These are phyloP conservation scores for Tuber indicum DNA, from an alignment of 495 filamentous ascomycete genomes.

Conservation along the genomic window DNA sequence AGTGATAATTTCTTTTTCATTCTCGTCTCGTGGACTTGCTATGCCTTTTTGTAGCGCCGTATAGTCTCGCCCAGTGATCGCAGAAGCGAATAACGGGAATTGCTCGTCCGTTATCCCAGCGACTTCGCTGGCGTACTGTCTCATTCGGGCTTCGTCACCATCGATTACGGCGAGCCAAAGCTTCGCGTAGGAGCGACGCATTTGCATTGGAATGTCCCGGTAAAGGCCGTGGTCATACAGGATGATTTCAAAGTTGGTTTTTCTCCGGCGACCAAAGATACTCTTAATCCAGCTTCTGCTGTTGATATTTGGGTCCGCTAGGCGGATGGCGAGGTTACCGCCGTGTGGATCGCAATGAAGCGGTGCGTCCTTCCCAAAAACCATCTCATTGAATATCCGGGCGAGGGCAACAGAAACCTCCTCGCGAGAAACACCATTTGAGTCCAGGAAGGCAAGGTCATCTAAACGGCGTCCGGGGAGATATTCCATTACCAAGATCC, in stretches of 20 bases:
- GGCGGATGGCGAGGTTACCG: conserved; percentile 87
- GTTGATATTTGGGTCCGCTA: conserved; percentile 49
- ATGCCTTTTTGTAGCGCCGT: conserved; percentile 60
- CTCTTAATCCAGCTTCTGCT: conserved; percentile 18
- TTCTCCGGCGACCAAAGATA: conserved; percentile 45
- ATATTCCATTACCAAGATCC: conserved; percentile 94
- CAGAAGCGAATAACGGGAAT: conserved; percentile 91
- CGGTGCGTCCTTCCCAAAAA: conserved; percentile 82
- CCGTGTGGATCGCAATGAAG: conserved; percentile 97
- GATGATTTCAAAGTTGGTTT: conserved; percentile 89
- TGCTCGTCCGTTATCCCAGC: conserved; percentile 85
- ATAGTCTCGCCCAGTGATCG: conserved; percentile 93
- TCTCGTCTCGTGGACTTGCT: conserved; percentile 53
- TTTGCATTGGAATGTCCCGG: conserved; percentile 71
- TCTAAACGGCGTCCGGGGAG: conserved; percentile 81
- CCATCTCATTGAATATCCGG: conserved; percentile 98
- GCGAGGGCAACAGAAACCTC: conserved; percentile 91
- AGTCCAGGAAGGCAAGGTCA: conserved; percentile 78
- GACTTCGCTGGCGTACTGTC: conserved; percentile 78
- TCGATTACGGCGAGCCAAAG: conserved; percentile 96
- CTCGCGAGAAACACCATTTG: conserved; percentile 81
- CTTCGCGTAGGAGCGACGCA: conserved; percentile 87
- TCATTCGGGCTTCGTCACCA: conserved; percentile 73
- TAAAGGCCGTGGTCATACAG: conserved; percentile 98
- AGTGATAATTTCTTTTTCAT: conserved; percentile 76